Percentiles rank a stretch among this genome's conserved stretches.
Conservation (phyloP, 192 early-diverging fungal genomes). For the Lunasporangiospora selenospora region DNA sequence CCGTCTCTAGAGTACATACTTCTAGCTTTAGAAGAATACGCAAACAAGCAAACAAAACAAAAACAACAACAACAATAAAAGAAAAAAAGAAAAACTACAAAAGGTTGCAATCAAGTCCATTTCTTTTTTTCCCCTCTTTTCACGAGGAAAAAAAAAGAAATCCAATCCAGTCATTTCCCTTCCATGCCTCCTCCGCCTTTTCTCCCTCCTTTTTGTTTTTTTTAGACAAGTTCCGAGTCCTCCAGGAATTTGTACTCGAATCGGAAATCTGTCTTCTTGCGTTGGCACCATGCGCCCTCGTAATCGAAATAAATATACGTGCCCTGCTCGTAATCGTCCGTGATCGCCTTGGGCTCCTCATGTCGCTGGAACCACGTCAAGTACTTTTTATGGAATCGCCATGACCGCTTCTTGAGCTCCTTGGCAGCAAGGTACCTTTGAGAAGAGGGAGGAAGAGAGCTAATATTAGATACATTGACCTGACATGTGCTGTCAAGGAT, state of each 20-base stretch:
- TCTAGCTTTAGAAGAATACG: too few species aligned
- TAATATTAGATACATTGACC: neutral
- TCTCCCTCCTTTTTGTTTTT: too few species aligned
- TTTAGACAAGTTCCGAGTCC: constrained; percentile 76
- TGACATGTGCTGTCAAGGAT: too few species aligned
- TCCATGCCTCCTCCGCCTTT: too few species aligned
- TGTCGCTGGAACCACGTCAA: constrained; percentile 99
- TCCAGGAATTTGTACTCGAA: constrained; percentile 92
- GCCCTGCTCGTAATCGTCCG: constrained; percentile 97
- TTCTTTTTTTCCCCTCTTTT: too few species aligned
- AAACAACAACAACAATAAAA: too few species aligned
- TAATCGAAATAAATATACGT: constrained; percentile 99
- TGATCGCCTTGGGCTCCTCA: constrained; percentile 95
- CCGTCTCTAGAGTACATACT: too few species aligned
- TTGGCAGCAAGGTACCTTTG: constrained; percentile 92
- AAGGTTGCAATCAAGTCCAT: too few species aligned
- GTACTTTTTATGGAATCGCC: constrained; percentile 99
- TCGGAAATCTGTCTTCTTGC: constrained; percentile 96
- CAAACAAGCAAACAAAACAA: too few species aligned
- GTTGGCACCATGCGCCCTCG: constrained; percentile 95
- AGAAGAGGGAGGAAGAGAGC: neutral
- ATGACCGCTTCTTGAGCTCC: constrained; percentile 95
- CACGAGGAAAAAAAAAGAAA: too few species aligned
- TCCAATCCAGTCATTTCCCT: too few species aligned
- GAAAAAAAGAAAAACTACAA: too few species aligned